These are phyloP conservation scores for Suillus discolor DNA, from an alignment of 768 basidiomycete species.

Conservation along the genomic window DNA sequence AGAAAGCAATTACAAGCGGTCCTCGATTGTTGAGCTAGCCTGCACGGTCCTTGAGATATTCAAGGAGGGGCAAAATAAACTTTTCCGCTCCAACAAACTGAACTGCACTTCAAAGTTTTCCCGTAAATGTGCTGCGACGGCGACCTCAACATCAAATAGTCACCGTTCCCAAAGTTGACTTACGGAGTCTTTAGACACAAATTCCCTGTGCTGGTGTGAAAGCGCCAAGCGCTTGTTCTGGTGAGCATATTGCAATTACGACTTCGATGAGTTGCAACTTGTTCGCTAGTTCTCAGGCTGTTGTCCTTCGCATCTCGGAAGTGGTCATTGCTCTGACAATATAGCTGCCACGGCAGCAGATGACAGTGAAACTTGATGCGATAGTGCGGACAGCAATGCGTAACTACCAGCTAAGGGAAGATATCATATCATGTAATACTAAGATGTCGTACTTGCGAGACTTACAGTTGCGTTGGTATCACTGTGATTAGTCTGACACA, in stretches of 20 bases:
- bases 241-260: conserved; percentile 61
- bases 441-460: background rate
- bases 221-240: conserved; percentile 56
- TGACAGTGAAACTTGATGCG: conserved; percentile 63
- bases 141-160: background rate
- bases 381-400: conserved; percentile 69
- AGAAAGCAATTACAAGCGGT: background rate
- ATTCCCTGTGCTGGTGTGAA: conserved; percentile 44
- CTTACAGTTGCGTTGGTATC: conserved; percentile 56
- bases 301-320: conserved; percentile 33
- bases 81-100: conserved; percentile 57
- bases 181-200: conserved; percentile 51
- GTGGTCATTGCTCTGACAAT: conserved; percentile 56
- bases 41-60: conserved; percentile 40
- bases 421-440: conserved; percentile 2
- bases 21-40: no score
- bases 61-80: conserved; percentile 52
- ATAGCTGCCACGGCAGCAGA: conserved; percentile 56
- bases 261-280: conserved; percentile 66
- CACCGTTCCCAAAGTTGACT: conserved; percentile 22
- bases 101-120: conserved; percentile 46
- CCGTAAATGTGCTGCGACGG: conserved; percentile 44
- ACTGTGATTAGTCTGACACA: conserved; percentile 48
- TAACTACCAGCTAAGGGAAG: conserved; percentile 59
- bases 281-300: conserved; percentile 41